Evolutionary conservation across 2,329 filamentous ascomycete genomes (phyloP), one percentile per base, ranked within the genome.

Genomic region (Aureobasidium sp.): DNA sequence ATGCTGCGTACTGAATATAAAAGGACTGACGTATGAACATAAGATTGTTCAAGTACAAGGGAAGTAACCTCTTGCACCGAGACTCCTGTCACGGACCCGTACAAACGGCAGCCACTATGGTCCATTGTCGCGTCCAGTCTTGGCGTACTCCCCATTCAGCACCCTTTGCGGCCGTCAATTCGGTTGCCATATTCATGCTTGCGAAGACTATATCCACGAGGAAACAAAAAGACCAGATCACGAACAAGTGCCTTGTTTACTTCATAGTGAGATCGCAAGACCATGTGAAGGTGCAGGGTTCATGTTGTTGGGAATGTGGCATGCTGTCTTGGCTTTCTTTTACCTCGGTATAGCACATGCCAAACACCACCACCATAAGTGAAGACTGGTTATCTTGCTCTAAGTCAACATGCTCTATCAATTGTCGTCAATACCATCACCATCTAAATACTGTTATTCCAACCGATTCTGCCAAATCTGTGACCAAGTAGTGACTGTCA

Each of bases 261-360:
- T n/a, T 7, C 7, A 29, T 27, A n/a, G n/a, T n/a, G 8, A 32
- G 2, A 29, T 29, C 2, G 6, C 6, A 27, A 47, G 47, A n/a
- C n/a, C n/a, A 34, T 23, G 29, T 51, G 17, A 36, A 36, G 7
- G 47, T 48, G 27, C 47, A 50, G n/a, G 47, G 47, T 34, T 32
- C 27, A 2, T 26, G 32, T 52, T 37, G 23, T 5, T 32, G 34
- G 6, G 17, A 37, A 20, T 44, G 27, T 57, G 53, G 41, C 53
- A 57, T 46, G 29, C n/a, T 39, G 37, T 17, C 41, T 57, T 39
- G 26, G 39, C 32, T 27, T 32, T 34, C 5, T 23, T 36, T 34
- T 46, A 46, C 53, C 53, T 57, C 53, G 53, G 53, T 29, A 29
- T 44, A 44, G 39, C 52, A 55, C 51, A 42, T 55, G 51, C 32